Evolutionary conservation across 2,329 filamentous ascomycete genomes (phyloP), one percentile per base, ranked within the genome.

Genomic region (Alternaria angustiovoidea): DNA sequence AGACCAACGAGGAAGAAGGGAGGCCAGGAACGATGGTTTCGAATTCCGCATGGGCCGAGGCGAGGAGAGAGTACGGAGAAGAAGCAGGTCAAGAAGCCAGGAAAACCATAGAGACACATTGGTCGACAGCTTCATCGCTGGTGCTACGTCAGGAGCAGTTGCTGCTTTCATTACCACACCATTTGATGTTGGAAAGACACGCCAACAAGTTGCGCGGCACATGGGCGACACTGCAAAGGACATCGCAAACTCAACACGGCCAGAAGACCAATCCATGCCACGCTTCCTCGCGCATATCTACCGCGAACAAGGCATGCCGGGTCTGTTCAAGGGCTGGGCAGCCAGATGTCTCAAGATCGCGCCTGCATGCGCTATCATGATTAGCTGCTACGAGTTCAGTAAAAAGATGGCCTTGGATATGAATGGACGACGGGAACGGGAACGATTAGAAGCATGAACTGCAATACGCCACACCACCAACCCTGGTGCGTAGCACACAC

Each of bases 281-380:
- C 88, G 89, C 42, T 91, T 98, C 61, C 82, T 99, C n/a, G 89
- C 88, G 84, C 93, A 97, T 71, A 98, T 99, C 52, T 96, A 94
- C 82, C 86, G 87, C 69, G 91, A 91, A 54, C 94, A 98, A 79
- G 95, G 95, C 2, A 76, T 88, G 16, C 76, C 86, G 1, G 95
- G 95, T 0, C 81, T 99, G 5, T 98, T 96, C 87, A 91, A 85
- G 70, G 95, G 95, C 43, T 97, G 94, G 92, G 90, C 93, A 24
- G 93, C 95, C 0, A 86, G 95, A 39, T 96, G 93, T 67, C 83
- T 98, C 62, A 98, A 98, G 78, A 94, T 99, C 5, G 94, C 95
- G 1, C 95, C 95, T 1, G 93, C 94, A 0, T 99, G 95, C 79
- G 95, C 95, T 28, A 98, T 99, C 76, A 99, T 99, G 95, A 98